phyloP scores from a whole-genome alignment of 2,329 filamentous ascomycete genomes.

The Nothophoma quercina region DNA sequence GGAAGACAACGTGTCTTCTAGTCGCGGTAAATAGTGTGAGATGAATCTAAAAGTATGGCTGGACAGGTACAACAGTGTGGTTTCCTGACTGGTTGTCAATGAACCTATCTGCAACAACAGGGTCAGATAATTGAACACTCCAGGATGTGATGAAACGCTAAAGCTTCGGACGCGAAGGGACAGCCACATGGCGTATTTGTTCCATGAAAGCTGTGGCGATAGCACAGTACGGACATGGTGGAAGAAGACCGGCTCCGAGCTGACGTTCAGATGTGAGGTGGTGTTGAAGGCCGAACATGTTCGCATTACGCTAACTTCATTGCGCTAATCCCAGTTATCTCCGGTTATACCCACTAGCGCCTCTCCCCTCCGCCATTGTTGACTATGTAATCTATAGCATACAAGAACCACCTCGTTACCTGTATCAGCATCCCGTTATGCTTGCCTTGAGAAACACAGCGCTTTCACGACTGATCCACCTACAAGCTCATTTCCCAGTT shows the following conservation, averaged over 20 bases:
- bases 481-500: constrained; percentile 21
- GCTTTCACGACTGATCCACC: constrained; percentile 22
- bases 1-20: not conserved
- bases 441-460: constrained; percentile 4
- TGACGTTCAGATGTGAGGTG: not conserved
- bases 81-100: too few species aligned
- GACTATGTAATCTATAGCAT: not conserved
- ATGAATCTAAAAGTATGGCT: not conserved
- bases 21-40: not conserved
- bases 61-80: too few species aligned
- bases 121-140: too few species aligned
- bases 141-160: too few species aligned
- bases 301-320: not conserved
- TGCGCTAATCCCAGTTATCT: not conserved
- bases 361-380: not conserved
- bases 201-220: too few species aligned
- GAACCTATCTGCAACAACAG: too few species aligned
- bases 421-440: not conserved
- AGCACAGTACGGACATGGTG: too few species aligned
- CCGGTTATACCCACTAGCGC: constrained; percentile 10
- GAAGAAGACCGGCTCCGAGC: too few species aligned
- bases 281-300: not conserved
- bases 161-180: too few species aligned
- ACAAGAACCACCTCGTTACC: constrained; percentile 1
- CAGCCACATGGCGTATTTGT: too few species aligned